Evolutionary conservation across 768 basidiomycete genomes (phyloP).

Genomic region (Russula earlei): DNA sequence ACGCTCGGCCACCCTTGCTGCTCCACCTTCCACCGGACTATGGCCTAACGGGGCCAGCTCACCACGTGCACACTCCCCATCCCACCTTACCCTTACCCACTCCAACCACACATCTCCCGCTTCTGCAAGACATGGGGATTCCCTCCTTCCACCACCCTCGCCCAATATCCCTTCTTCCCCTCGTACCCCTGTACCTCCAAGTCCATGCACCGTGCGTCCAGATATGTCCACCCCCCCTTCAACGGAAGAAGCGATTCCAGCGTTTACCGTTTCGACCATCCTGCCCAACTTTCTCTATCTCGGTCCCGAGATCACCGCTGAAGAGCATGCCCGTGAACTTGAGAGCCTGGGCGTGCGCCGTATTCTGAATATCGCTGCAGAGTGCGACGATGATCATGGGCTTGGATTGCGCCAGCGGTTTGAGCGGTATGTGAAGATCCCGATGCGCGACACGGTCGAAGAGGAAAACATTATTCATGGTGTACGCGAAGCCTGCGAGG

Average conservation of each 20-base stretch:
- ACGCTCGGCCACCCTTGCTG: conserved; percentile 50
- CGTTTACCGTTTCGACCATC: conserved; percentile 83
- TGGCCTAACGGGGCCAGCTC: conserved; percentile 13
- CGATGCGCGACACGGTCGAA: conserved; percentile 93
- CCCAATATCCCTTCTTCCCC: conserved; percentile 29
- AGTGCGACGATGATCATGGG: conserved; percentile 81
- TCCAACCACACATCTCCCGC: conserved; percentile 51
- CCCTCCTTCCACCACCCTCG: conserved; percentile 26
- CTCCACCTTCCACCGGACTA: conserved; percentile 33
- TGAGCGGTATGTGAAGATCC: conserved; percentile 77
- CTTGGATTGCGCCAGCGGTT: conserved; percentile 59
- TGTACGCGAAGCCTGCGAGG: conserved; percentile 76
- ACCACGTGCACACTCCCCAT: conserved; percentile 39
- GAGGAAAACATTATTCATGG: conserved; percentile 80
- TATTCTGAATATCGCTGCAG: conserved; percentile 85
- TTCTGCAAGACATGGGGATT: conserved; percentile 40
- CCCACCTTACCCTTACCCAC: conserved; percentile 49
- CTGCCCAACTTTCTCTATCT: conserved; percentile 85
- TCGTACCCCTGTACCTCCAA: conserved; percentile 38
- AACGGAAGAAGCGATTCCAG: conserved; percentile 49
- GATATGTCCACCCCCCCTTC: conserved; percentile 50
- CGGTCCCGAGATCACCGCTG: conserved; percentile 73
- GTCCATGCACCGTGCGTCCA: conserved; percentile 57
- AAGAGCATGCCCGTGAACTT: conserved; percentile 69
- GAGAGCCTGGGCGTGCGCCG: conserved; percentile 69